Base-by-base conservation (phyloP, 768 basidiomycete species). In the Phaffia tasmanica region DNA sequence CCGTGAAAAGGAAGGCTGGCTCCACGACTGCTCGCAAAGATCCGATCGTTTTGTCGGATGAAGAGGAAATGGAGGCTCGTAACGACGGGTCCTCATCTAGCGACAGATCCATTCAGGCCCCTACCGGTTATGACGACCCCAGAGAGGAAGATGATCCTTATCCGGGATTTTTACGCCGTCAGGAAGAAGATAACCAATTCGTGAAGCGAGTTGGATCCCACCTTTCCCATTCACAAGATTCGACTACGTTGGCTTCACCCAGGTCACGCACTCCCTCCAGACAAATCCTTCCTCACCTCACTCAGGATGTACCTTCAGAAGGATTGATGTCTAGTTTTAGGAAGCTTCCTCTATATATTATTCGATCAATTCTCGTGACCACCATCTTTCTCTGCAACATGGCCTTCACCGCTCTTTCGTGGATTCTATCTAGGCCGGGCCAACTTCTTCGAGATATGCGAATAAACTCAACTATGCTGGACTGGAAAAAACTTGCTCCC, bases 1-100 rank as follows among this genome's bases (percentile, higher is more conserved):
- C 35, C 49, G 47, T 29, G 63, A 71, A 19, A 46, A 60, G 9
- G 59, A 56, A 21, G 65, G 69, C 23, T 68, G 68, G 46, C 57
- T 42, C 35, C 11, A 42, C 35, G 35, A 42, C 4, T 42, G 11
- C 35, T 11, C 35, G 35, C 4, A 42, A 42, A 11, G 35, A 42
- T 4, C 11, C 35, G 35, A 42, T 42, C 35, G 35, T 42, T 42
- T 42, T 42, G 4, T 72, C 72, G 21, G 70, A 70, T 1, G 70
- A 72, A 29, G 71, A 70, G 60, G 68, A 71, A 30, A 61, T 64
- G 9, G 53, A 59, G 67, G 30, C 63, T 67, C 29, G 70, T 71
- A 53, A 70, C 70, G 27, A 71, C 62, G 47, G 48, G 29, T 66
- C 23, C n/a, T 57, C 23, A 42, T 57, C 27, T 6, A 19, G 18